These are phyloP conservation scores for Paramecium sonneborni DNA, from an alignment of 73 alveolate genomes.

Conservation along the genomic window DNA sequence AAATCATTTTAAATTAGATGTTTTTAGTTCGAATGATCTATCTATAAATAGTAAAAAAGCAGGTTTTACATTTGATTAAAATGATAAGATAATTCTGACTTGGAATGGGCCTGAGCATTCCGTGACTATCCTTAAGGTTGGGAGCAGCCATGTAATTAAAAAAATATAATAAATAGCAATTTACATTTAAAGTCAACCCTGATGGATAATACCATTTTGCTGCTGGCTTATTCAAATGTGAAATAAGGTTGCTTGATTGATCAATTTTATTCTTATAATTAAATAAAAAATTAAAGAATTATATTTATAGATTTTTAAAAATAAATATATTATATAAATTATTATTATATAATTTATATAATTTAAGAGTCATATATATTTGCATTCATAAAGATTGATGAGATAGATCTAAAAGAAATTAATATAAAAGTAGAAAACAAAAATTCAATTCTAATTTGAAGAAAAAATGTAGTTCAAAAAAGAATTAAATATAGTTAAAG, in stretches of 20 bases:
- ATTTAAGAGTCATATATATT: no score
- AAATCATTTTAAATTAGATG: background rate
- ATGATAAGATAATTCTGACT: background rate
- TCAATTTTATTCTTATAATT: background rate
- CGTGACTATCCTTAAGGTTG: slow-evolving; percentile 18
- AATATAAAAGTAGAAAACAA: no score
- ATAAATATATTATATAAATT: no score
- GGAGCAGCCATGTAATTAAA: slow-evolving; percentile 9
- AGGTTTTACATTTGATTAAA: background rate
- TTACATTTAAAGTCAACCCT: slow-evolving; percentile 22
- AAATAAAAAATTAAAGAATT: background rate
- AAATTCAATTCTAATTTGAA: no score
- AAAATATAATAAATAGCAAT: background rate
- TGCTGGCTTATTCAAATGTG: slow-evolving; percentile 30
- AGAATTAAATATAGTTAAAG: slow-evolving; percentile 76
- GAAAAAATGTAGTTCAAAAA: no score
- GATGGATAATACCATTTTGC: slow-evolving; percentile 44
- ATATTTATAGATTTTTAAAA: no score
- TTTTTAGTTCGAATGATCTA: slow-evolving; percentile 23
- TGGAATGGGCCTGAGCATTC: slow-evolving; percentile 50
- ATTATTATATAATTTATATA: no score
- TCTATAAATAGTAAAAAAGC: background rate
- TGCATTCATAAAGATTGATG: no score
- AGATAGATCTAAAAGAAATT: no score
- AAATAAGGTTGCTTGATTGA: slow-evolving; percentile 39